Evolutionary conservation across 2,329 filamentous ascomycete species (phyloP), one percentile per base, ranked within the genome.

Genomic region (Ilyonectria robusta): DNA sequence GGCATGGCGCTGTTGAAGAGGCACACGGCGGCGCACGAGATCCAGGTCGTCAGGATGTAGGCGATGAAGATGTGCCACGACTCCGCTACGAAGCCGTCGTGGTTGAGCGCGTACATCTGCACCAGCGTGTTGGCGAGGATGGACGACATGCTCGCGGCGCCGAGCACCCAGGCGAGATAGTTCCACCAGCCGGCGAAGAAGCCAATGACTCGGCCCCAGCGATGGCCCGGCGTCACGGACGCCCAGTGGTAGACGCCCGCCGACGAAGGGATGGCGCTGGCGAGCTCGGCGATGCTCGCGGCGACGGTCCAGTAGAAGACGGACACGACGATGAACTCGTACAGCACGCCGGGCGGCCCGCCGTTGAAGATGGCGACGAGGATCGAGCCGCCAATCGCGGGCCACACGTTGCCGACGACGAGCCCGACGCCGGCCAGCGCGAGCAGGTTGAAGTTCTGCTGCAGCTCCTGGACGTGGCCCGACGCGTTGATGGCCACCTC

Each of bases 211-310:
- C 87, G 84, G 31, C 88, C 88, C 78, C 85, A 86, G 60, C 69
- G 61, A 26, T 57, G 78, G 2, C 88, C 88, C 0, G 87, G 85
- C 2, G 87, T 89, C 9, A 90, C 82, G 15, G 87, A 85, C 2
- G 88, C 88, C 86, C 87, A 90, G 72, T 90, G 88, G 65, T 91
- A 91, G 6, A 90, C 86, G 26, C 87, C 88, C 61, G 84, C 86
- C 7, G 87, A 85, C 1, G 87, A 89, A n/a, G 89, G 89, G 67
- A 90, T 88, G 19, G 87, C 85, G 59, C 86, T 89, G 13, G 88
- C 87, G 31, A 91, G 80, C 77, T 91, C 89, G 50, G 88, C 88
- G 64, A 91, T 84, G 13, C 85, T 88, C 5, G 87, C 86, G 0
- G 86, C 87, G 26, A 91, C 83, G 57, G 87, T 78, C 82, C 86